These are phyloP conservation scores for Oryza glumipatula DNA, from an alignment of 176 grass and related monocot genomes.

Conservation along the genomic window DNA sequence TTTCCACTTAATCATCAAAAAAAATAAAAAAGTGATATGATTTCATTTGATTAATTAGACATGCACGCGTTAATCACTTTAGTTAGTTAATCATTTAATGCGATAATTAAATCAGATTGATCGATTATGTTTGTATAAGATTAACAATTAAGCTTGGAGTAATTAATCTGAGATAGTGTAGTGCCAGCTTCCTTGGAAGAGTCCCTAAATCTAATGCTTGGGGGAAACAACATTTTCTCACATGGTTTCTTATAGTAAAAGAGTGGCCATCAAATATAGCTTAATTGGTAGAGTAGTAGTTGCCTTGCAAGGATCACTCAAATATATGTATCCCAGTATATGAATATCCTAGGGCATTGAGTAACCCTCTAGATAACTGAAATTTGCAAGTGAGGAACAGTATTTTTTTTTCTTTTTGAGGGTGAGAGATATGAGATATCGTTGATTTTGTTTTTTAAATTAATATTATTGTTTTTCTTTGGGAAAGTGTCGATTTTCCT, in stretches of 20 bases:
- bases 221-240: constrained; percentile 1
- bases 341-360: constrained; percentile 12
- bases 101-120: not conserved
- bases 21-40: too few relatives aligned
- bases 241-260: constrained; percentile 52
- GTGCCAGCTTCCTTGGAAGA: constrained; percentile 37
- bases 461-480: not conserved
- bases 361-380: constrained; percentile 2
- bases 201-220: constrained; percentile 30
- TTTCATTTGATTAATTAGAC: not conserved
- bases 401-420: not conserved
- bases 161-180: not conserved
- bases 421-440: not conserved
- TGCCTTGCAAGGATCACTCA: constrained; percentile 53
- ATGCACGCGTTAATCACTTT: not conserved
- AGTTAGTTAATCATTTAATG: not conserved
- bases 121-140: not conserved
- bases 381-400: not conserved
- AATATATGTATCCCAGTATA: not conserved
- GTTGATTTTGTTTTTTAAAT: not conserved
- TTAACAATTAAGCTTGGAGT: not conserved
- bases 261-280: constrained; percentile 31
- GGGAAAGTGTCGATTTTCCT: not conserved
- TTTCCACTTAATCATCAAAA: not conserved
- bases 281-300: constrained; percentile 8